phyloP scores from a whole-genome alignment of 106 monocot genomes.

The Ottelia alismoides region DNA sequence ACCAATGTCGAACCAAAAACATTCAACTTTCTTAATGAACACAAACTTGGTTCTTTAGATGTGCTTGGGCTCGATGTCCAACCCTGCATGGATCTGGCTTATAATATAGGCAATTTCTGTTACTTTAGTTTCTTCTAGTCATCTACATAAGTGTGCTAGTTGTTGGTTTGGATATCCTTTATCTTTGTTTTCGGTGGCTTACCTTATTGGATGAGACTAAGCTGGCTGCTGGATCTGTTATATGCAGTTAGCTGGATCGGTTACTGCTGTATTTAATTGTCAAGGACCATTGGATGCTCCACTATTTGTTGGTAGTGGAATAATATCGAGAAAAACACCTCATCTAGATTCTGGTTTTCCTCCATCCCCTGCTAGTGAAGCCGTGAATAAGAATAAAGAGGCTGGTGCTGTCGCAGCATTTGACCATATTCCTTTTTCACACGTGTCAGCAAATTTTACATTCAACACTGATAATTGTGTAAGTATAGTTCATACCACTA shows the following conservation, averaged over 20 bases:
- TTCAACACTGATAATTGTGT: conserved; percentile 95
- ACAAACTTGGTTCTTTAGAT: no score
- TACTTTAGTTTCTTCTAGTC: neutral
- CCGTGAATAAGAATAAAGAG: conserved; percentile 73
- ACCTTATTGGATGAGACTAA: no score
- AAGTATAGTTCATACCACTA: conserved; percentile 30
- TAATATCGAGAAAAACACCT: conserved; percentile 69
- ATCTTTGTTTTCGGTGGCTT: no score
- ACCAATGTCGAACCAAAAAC: no score
- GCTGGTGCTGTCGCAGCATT: conserved; percentile 97
- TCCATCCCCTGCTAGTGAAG: conserved; percentile 73
- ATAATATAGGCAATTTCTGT: conserved; percentile 1
- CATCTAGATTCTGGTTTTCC: conserved; percentile 28
- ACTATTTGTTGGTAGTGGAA: conserved; percentile 93
- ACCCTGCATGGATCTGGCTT: no score
- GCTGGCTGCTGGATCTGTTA: no score
- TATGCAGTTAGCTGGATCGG: conserved; percentile 83
- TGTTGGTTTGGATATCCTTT: no score
- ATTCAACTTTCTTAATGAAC: no score
- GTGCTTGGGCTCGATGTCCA: no score
- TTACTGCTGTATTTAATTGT: conserved; percentile 94
- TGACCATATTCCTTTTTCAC: conserved; percentile 86
- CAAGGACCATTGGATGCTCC: conserved; percentile 97
- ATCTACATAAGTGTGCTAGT: no score
- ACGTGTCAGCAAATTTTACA: conserved; percentile 96